Percentiles rank a stretch among this genome's conserved stretches.
Conservation (phyloP, 305 asterid species). For the Coffea humblotiana region DNA sequence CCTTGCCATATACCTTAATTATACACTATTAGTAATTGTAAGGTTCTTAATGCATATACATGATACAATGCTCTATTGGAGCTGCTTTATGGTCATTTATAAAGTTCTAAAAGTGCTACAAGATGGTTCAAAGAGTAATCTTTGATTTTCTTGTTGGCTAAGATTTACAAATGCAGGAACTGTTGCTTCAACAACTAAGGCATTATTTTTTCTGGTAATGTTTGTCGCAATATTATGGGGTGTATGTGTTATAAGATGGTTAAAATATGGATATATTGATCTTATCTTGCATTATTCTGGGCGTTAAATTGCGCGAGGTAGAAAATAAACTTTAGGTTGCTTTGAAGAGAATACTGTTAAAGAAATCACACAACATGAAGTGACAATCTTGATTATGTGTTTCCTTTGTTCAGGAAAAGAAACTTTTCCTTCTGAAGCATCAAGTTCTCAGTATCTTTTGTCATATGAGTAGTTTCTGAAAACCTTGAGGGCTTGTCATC, state of each 20-base stretch:
- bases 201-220: background rate
- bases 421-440: background rate
- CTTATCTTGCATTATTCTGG: background rate
- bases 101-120: background rate
- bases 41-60: background rate
- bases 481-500: background rate
- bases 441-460: background rate
- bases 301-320: background rate
- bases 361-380: background rate
- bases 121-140: background rate
- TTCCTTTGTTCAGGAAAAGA: background rate
- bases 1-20: slow-evolving; percentile 48
- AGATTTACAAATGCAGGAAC: background rate
- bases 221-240: background rate
- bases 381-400: background rate
- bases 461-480: slow-evolving; percentile 1
- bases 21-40: background rate
- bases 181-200: background rate
- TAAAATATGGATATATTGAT: background rate
- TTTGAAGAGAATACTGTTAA: background rate
- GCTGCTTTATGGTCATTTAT: background rate
- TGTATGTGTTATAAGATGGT: background rate
- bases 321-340: background rate
- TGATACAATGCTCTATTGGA: background rate
- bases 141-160: background rate